These are phyloP conservation scores for Corchorus capsularis DNA, from an alignment of 345 rosid genomes.

Conservation along the genomic window DNA sequence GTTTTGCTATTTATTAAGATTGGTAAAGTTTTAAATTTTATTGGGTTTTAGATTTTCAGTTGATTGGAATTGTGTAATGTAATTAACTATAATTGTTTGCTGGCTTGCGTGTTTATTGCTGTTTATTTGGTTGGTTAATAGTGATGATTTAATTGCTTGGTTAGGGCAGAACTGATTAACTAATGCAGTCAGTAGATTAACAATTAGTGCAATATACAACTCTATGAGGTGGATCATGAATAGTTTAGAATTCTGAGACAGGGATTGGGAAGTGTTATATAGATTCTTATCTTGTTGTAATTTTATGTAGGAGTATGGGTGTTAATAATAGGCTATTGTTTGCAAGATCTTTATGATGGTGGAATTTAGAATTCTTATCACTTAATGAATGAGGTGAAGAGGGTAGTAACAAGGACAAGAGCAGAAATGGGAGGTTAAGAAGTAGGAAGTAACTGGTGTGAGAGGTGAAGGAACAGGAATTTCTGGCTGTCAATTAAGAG, in stretches of 20 bases:
- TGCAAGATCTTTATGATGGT: background rate
- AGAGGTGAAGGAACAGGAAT: background rate
- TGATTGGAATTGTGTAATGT: background rate
- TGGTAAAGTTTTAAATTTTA: constrained; percentile 5
- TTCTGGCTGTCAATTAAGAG: too few relatives aligned
- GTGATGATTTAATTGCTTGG: background rate
- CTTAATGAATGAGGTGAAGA: background rate
- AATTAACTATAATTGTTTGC: background rate
- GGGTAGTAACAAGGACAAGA: background rate
- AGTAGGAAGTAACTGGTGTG: background rate
- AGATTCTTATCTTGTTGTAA: background rate
- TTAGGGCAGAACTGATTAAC: background rate
- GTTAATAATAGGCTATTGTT: background rate
- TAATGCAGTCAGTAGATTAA: background rate
- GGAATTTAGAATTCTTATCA: background rate
- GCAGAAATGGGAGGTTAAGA: background rate
- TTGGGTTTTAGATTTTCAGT: background rate
- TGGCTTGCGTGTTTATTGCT: constrained; percentile 3
- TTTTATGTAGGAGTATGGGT: background rate
- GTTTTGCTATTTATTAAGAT: constrained; percentile 5
- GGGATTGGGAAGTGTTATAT: background rate
- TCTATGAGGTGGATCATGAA: background rate
- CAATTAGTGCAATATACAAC: background rate
- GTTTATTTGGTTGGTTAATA: background rate
- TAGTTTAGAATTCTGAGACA: background rate